These are phyloP conservation scores for Canavalia gladiata DNA, from an alignment of 306 rosid species.

Conservation along the genomic window DNA sequence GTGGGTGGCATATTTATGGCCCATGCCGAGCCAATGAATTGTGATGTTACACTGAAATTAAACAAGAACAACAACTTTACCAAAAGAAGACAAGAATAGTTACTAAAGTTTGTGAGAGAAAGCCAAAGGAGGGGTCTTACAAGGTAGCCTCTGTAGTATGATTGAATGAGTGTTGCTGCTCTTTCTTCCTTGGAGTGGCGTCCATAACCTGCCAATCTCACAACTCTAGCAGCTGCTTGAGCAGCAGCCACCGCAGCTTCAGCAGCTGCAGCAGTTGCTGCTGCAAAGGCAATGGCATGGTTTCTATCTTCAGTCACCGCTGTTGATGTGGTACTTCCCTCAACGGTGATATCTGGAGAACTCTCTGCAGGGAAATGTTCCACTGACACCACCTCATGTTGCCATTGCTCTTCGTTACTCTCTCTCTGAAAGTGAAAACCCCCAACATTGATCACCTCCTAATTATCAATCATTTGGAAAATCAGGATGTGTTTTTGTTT, in stretches of 20 bases:
- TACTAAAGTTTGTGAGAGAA: not conserved
- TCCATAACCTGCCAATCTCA: slow-evolving; percentile 77
- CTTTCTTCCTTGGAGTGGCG: slow-evolving; percentile 78
- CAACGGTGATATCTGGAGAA: slow-evolving; percentile 74
- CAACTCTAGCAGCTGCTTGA: slow-evolving; percentile 88
- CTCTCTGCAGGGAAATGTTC: slow-evolving; percentile 82
- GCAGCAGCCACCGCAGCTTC: slow-evolving; percentile 88
- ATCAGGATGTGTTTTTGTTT: not conserved
- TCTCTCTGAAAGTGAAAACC: slow-evolving; percentile 51
- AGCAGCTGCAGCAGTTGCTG: slow-evolving; percentile 85
- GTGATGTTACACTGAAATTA: not conserved
- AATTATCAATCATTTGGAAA: slow-evolving; percentile 33
- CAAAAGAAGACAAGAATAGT: slow-evolving; percentile 34
- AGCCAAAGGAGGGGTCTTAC: slow-evolving; percentile 54
- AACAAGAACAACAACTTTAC: slow-evolving; percentile 34
- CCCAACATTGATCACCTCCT: slow-evolving; percentile 24
- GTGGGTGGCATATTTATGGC: slow-evolving; percentile 53
- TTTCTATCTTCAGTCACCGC: slow-evolving; percentile 64
- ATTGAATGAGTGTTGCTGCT: slow-evolving; percentile 89
- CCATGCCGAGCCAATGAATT: slow-evolving; percentile 37
- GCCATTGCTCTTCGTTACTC: slow-evolving; percentile 58
- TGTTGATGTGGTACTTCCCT: slow-evolving; percentile 67
- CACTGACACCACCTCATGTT: slow-evolving; percentile 75
- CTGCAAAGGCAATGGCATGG: slow-evolving; percentile 81
- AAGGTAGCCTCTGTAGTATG: slow-evolving; percentile 91